Evolutionary conservation across 441 rosid species (phyloP).

Genomic region (Gossypium gossypioides): DNA sequence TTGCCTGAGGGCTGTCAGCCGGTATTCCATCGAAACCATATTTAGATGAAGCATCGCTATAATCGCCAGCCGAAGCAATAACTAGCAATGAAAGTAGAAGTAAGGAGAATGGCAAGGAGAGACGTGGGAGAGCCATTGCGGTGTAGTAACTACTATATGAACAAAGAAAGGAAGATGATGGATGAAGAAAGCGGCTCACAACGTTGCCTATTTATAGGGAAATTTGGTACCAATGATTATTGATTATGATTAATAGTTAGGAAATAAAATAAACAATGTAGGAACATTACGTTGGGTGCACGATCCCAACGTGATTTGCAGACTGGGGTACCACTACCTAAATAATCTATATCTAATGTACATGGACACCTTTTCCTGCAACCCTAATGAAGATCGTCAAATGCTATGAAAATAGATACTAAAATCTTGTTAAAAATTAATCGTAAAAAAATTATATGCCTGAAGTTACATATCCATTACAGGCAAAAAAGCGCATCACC

Average conservation of each 20-base stretch:
- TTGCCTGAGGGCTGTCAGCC: not conserved
- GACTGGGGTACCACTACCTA: not conserved
- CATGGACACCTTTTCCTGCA: not conserved
- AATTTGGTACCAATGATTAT: not conserved
- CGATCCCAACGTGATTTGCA: not conserved
- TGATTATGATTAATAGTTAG: not conserved
- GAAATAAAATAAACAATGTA: not conserved
- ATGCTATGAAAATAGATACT: no score
- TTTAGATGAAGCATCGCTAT: not conserved
- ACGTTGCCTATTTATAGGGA: not conserved
- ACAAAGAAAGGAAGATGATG: not conserved
- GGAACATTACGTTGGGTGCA: not conserved
- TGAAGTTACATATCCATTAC: no score
- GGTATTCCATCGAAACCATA: conserved; percentile 3
- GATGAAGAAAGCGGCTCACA: not conserved
- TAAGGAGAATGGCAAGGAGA: not conserved
- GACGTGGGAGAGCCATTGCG: not conserved
- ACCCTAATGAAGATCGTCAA: not conserved
- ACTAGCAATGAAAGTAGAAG: not conserved
- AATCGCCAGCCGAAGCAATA: not conserved
- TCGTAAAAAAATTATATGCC: no score
- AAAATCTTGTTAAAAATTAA: no score
- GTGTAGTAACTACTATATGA: not conserved
- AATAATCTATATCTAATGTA: not conserved
- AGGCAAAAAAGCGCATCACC: no score